Percentiles rank a stretch among this genome's conserved stretches.
These are phyloP conservation scores for Blumeria graminis DNA, from an alignment of 2,329 filamentous ascomycete species.

Conservation along the genomic window DNA sequence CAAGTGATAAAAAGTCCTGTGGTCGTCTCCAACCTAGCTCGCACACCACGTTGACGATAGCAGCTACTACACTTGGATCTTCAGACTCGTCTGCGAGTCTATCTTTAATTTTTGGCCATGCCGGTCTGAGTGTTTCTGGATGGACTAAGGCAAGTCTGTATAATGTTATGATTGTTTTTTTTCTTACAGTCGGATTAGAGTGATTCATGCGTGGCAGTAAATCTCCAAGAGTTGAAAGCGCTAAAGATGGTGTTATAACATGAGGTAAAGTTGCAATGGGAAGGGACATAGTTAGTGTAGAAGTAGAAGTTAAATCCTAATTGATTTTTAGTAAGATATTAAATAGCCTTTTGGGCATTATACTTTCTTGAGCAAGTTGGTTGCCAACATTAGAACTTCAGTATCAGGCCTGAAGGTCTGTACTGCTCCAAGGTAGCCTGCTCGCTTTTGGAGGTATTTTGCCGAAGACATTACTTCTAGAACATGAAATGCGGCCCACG, in stretches of 20 bases:
- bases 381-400: conserved; percentile 91
- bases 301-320: conserved; percentile 49
- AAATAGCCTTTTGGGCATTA: neutral
- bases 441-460: conserved; percentile 85
- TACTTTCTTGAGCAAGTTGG: conserved; percentile 87
- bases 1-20: conserved; percentile 78
- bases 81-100: conserved; percentile 72
- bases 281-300: conserved; percentile 55
- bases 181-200: conserved; percentile 63
- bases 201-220: conserved; percentile 69
- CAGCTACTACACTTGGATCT: conserved; percentile 79
- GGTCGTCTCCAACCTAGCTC: conserved; percentile 87
- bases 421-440: conserved; percentile 82
- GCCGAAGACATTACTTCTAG: conserved; percentile 95
- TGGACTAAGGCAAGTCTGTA: conserved; percentile 91
- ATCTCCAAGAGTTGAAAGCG: conserved; percentile 70
- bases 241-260: conserved; percentile 76
- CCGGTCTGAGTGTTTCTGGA: conserved; percentile 71
- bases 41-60: conserved; percentile 90
- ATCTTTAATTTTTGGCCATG: conserved; percentile 96
- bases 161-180: conserved; percentile 87
- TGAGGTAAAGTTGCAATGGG: conserved; percentile 82
- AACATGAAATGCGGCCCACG: conserved; percentile 95
- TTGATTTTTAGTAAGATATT: conserved; percentile 4
- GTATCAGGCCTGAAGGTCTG: conserved; percentile 92